These are phyloP conservation scores for Curvularia verruculosa DNA, from an alignment of 2,329 filamentous ascomycete genomes.

Conservation along the genomic window DNA sequence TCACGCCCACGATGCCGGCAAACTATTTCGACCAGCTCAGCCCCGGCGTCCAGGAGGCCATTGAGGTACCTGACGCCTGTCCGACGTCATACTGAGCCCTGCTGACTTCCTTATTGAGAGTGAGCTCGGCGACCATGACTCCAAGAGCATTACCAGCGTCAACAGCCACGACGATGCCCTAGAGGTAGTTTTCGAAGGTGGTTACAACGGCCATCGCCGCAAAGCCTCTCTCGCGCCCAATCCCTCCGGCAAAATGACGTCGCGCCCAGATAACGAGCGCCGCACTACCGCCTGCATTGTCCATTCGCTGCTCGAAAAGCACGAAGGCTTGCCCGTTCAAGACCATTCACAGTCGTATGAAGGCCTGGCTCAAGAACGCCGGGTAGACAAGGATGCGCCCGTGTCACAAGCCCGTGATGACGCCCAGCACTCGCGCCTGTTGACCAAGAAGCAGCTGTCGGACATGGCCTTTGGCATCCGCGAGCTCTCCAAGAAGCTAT, in stretches of 20 bases:
- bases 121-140: conserved; percentile 36
- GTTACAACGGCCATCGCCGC: conserved; percentile 58
- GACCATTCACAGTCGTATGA: conserved; percentile 40
- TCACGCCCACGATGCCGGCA: conserved; percentile 27
- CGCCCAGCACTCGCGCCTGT: conserved; percentile 68
- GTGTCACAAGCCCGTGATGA: conserved; percentile 41
- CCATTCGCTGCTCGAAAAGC: conserved; percentile 62
- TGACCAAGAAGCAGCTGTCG: conserved; percentile 92
- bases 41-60: conserved; percentile 21
- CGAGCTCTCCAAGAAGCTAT: conserved; percentile 84
- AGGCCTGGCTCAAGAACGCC: conserved; percentile 43
- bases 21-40: conserved; percentile 30
- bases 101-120: conserved; percentile 48
- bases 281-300: conserved; percentile 65
- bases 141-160: conserved; percentile 33
- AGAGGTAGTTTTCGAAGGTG: conserved; percentile 63
- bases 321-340: conserved; percentile 40
- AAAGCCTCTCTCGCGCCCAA: conserved; percentile 64
- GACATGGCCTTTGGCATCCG: conserved; percentile 98
- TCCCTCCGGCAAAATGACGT: conserved; percentile 24
- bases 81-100: conserved; percentile 26
- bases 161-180: conserved; percentile 50
- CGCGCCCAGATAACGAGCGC: conserved; percentile 45
- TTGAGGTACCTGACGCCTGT: conserved; percentile 34
- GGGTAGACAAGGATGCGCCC: conserved; percentile 54